These are phyloP conservation scores for Fusarium caatingaense DNA, from an alignment of 2,329 filamentous ascomycete genomes.

Conservation along the genomic window DNA sequence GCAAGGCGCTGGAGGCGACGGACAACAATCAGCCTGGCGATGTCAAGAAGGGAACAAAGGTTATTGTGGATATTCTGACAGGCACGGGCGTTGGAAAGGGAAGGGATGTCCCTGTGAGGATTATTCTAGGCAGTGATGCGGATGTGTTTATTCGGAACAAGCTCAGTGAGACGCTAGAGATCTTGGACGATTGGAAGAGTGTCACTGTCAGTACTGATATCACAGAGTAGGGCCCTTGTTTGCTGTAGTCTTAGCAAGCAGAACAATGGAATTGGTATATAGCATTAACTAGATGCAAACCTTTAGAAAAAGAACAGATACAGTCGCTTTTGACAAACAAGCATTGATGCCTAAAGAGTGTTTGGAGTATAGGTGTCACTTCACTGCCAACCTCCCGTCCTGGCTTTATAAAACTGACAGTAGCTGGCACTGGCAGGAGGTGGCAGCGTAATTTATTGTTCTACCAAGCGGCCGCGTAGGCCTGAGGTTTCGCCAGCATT, in stretches of 20 bases:
- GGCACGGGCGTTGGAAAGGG: slow-evolving; percentile 59
- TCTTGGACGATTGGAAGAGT: slow-evolving; percentile 63
- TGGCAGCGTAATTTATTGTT: not conserved
- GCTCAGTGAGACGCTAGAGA: slow-evolving; percentile 55
- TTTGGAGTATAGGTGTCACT: not conserved
- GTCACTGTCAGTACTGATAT: slow-evolving; percentile 44
- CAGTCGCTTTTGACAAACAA: not conserved
- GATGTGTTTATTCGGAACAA: slow-evolving; percentile 56
- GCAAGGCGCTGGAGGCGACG: slow-evolving; percentile 48
- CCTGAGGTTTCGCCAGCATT: not conserved
- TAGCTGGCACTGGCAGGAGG: not conserved
- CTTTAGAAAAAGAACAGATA: not conserved
- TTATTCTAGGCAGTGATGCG: slow-evolving; percentile 66
- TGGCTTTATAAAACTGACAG: not conserved
- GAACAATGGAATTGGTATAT: not conserved
- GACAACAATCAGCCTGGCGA: slow-evolving; percentile 67
- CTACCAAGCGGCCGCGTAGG: fast-evolving
- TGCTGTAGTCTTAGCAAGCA: fast-evolving
- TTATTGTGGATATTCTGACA: slow-evolving; percentile 67
- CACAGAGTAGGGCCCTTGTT: not conserved
- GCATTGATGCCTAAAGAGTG: not conserved
- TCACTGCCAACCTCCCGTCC: not conserved
- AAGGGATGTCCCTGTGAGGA: slow-evolving; percentile 62
- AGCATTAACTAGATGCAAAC: not conserved
- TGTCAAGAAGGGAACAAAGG: slow-evolving; percentile 62